A percentile compares a stretch with the other conserved stretches of the same genome.
Conservation (phyloP, 2,329 filamentous ascomycete species). For the Ophiosphaerella korrae region DNA sequence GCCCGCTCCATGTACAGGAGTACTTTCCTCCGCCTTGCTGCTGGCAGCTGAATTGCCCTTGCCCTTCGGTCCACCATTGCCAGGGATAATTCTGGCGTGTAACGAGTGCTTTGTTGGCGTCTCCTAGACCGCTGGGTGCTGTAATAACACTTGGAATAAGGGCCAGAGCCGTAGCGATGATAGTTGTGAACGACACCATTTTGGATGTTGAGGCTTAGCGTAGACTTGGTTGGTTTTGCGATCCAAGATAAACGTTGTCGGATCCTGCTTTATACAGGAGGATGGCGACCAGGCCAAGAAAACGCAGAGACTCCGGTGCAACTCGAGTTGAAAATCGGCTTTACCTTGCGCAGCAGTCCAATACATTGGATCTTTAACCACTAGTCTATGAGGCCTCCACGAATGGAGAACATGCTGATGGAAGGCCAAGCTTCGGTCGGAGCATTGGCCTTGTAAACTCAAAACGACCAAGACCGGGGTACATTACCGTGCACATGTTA, state of each 20-base stretch:
- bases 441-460: conserved; percentile 10
- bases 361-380: conserved; percentile 12
- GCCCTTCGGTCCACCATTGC: conserved; percentile 21
- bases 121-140: conserved; percentile 10
- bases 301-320: background rate
- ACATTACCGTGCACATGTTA: conserved; percentile 6
- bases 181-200: conserved; percentile 14
- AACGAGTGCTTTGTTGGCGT: conserved; percentile 3
- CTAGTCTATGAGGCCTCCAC: conserved; percentile 10
- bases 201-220: background rate
- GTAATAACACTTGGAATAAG: conserved; percentile 11
- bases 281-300: conserved; percentile 2
- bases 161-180: conserved; percentile 13
- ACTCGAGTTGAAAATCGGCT: conserved; percentile 7
- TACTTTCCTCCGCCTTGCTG: conserved; percentile 21
- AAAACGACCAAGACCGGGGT: conserved; percentile 18
- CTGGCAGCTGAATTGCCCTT: conserved; percentile 18
- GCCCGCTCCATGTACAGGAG: conserved; percentile 17
- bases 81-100: conserved; percentile 12
- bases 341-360: conserved; percentile 6
- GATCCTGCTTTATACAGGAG: conserved; percentile 7
- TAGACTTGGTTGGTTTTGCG: background rate
- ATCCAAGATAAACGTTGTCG: background rate
- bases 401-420: conserved; percentile 4
- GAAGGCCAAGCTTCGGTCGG: conserved; percentile 8